Conservation (phyloP, 371 early-diverging fungal genomes). For the Modicella reniformis region DNA sequence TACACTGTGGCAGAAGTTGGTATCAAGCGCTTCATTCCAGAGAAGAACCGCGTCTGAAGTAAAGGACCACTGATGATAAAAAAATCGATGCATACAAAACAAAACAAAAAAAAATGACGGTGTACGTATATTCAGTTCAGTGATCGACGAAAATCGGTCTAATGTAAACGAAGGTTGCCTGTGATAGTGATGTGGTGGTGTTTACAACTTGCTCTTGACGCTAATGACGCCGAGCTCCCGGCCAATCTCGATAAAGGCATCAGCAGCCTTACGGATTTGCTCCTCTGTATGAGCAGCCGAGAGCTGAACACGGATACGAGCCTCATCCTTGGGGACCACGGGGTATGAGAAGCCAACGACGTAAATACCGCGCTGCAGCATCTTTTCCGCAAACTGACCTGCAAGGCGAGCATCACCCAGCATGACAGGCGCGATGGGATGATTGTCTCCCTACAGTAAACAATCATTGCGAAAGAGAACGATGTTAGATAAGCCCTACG, state of each 20-base stretch:
- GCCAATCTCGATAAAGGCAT: constrained; percentile 68
- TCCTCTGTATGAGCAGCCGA: constrained; percentile 67
- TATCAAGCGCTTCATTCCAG: constrained; percentile 69
- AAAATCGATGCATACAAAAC: not conserved
- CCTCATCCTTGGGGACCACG: constrained; percentile 72
- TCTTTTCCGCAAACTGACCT: constrained; percentile 63
- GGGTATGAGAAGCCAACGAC: constrained; percentile 75
- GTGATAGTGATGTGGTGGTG: too few species aligned
- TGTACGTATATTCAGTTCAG: not conserved
- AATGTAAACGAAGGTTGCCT: not conserved
- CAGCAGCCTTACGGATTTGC: constrained; percentile 63
- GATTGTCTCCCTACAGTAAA: constrained; percentile 60
- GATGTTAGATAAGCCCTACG: too few species aligned
- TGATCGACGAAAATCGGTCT: not conserved
- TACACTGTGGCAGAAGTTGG: constrained; percentile 62
- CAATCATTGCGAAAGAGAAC: not conserved
- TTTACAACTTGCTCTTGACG: constrained; percentile 55
- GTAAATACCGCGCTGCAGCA: constrained; percentile 68
- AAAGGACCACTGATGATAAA: not conserved
- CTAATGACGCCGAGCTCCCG: constrained; percentile 61
- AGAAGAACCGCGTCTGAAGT: constrained; percentile 60
- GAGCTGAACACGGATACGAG: constrained; percentile 73
- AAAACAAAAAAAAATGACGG: not conserved
- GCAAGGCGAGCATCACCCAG: constrained; percentile 70
- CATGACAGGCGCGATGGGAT: constrained; percentile 73